Base-by-base conservation (phyloP, 495 filamentous ascomycete species). In the Penicillium arizonense region DNA sequence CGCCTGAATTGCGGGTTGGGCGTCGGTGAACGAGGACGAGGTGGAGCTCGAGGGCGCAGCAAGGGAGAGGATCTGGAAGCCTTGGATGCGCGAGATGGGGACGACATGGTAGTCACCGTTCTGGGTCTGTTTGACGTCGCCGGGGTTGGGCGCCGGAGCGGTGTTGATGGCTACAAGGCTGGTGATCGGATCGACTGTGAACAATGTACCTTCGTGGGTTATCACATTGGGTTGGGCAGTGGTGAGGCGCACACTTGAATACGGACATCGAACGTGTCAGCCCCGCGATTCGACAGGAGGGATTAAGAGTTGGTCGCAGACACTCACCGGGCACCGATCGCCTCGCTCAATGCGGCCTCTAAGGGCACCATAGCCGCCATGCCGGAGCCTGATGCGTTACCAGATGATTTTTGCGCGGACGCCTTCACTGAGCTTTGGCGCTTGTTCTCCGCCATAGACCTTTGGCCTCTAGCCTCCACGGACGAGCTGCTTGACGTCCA, bases 121-220 rank as follows among this genome's bases (percentile, higher is more conserved):
- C 55, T 74, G 71, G 8, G 64, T 53, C 49, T 71, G 63, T 44
- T 76, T 72, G 9, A 63, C 48, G 34, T 78, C 68, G 46, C 70
- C 55, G 44, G 74, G 56, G 18, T 57, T 53, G 9, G 61, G 40
- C 16, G 70, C 53, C 40, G 72, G 56, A 16, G 71, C 59, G 16
- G 76, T 80, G 69, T 85, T 79, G 57, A 89, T 75, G 10, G 82
- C 79, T 50, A 89, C 71, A 18, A 86, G 77, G 67, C 85, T 85
- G 46, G 83, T 85, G 62, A 83, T 74, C 32, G 84, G 82, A 62
- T 81, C 83, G 46, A 81, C 81, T n/a, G 86, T 84, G 65, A 82
- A 87, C 43, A 89, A 75, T 13, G 74, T 82, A 50, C 86, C 86
- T 66, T 87, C 84, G 46, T 82, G 67, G 28, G 71, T 82, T 46